Evolutionary conservation across 2,329 filamentous ascomycete species (phyloP).

Genomic region (Colletotrichum sp.): DNA sequence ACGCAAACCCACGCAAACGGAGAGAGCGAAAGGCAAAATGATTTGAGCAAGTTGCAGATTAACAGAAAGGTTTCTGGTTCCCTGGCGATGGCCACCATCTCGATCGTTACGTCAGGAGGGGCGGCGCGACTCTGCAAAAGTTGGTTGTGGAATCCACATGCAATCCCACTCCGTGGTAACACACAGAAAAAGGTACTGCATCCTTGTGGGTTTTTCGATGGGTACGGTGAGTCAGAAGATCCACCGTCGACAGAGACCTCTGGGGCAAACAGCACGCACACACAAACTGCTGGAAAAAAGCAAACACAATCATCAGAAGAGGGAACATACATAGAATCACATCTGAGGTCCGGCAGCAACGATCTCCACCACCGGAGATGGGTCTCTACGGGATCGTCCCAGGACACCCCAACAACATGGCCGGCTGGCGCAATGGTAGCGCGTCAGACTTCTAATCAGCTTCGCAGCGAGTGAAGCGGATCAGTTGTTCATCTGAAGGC

Average conservation of each 20-base stretch:
- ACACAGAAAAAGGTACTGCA: not conserved
- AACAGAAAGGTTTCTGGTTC: not conserved
- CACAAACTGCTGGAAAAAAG: not conserved
- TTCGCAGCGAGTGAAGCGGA: not conserved
- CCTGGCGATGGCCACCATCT: not conserved
- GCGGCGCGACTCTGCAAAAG: not conserved
- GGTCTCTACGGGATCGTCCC: not conserved
- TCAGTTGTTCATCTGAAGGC: conserved; percentile 6
- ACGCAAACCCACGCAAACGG: not conserved
- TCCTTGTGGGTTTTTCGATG: not conserved
- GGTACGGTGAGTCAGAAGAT: conserved; percentile 3
- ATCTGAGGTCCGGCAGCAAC: not conserved
- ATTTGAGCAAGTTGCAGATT: not conserved
- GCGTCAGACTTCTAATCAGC: conserved; percentile 18
- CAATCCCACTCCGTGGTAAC: not conserved
- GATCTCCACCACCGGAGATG: not conserved
- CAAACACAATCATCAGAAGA: not conserved
- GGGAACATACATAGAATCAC: not conserved
- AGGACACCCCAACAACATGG: not conserved
- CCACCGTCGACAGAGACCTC: not conserved
- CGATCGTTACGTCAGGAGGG: not conserved
- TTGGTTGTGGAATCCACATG: not conserved
- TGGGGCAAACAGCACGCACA: not conserved
- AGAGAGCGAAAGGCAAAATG: not conserved
- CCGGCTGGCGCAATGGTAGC: conserved; percentile 22